Conservation (phyloP, 176 grass and related monocot species). For the Triticum aestivum region IWGSC_CS_RefSeq_v2.1 NC_057814.1:202763277-202763776, state of each 20-base stretch:
- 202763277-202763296: background rate
- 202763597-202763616: too few species aligned
- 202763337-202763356: slow-evolving; percentile 7
- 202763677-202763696: background rate
- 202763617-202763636: background rate
- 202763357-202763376: background rate
- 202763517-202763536: background rate
- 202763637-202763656: background rate
- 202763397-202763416: background rate
- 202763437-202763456: background rate
- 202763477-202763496: background rate
- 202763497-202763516: background rate
- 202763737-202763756: background rate
- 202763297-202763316: slow-evolving; percentile 18
- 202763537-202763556: background rate
- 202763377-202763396: background rate
- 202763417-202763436: background rate
- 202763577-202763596: background rate
- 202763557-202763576: background rate
- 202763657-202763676: background rate
- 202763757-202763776: background rate
- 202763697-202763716: background rate
- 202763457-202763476: background rate
- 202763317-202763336: slow-evolving; percentile 29
- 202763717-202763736: background rate